Evolutionary conservation across 2,329 filamentous ascomycete species (phyloP), one percentile per base, ranked within the genome.

Genomic region (Ramichloridium luteum): DNA sequence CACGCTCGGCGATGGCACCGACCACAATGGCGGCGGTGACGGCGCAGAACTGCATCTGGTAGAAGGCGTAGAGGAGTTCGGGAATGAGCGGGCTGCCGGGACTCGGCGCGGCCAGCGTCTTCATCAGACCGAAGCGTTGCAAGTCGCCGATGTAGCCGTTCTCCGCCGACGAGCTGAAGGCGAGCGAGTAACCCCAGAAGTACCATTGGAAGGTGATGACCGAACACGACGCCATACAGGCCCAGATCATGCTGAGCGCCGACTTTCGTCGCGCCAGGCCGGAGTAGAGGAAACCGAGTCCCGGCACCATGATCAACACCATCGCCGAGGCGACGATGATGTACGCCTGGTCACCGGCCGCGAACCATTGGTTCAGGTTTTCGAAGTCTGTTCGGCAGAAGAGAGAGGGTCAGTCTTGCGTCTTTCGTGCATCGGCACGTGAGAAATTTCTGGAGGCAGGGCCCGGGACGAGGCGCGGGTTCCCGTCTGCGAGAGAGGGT

Each of bases 191-290:
- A 22, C 90, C 90, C 88, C 90, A 96, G 59, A 98, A 94, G 54
- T 94, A 96, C 90, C 90, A 98, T 64, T 98, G 90, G 66, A 98
- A 94, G 35, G 82, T 80, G 56, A 94, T 70, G 54, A 96, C 77
- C 28, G 82, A 86, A 55, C 80, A 80, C 28, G 85, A 90, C 57
- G 80, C 88, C 82, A 98, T 92, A 62, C 80, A 85, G 10, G 88
- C 85, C 84, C 86, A 96, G 53, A 98, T 90, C 68, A 96, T 80
- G 43, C 85, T 93, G 26, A 98, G 72, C 16, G 90, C 90, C 4
- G 90, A 96, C 67, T 98, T 98, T 68, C 90, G 76, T 45, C 90
- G 80, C n/a, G 90, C 88, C 45, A 96, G 78, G 46, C 90, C 90
- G 9, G 88, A 94, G 66, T 98, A 98, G 44, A 98, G 75, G 62